These are phyloP conservation scores for Berberis thunbergii DNA, from an alignment of 164 flowering plant genomes.

Conservation along the genomic window DNA sequence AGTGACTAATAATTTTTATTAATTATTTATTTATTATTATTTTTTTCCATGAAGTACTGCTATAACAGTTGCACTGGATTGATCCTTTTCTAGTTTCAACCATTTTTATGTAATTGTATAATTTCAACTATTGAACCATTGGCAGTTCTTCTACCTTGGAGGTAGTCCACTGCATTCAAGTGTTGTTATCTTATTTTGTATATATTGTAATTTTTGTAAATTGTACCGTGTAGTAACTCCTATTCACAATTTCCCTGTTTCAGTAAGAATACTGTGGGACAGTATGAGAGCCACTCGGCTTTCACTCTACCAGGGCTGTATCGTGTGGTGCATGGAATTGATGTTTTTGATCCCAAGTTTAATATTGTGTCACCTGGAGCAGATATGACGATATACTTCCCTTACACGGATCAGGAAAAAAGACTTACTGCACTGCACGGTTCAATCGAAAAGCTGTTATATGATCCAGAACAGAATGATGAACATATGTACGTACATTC, in stretches of 20 bases:
- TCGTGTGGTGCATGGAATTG: slow-evolving; percentile 93
- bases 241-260: slow-evolving; percentile 11
- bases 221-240: not conserved
- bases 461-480: slow-evolving; percentile 67
- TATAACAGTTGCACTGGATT: no score
- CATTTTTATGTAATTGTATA: no score
- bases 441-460: slow-evolving; percentile 65
- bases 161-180: not conserved
- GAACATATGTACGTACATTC: slow-evolving; percentile 58
- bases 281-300: slow-evolving; percentile 87
- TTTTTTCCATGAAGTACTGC: no score
- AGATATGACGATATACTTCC: slow-evolving; percentile 78
- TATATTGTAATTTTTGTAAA: no score
- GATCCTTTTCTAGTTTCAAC: no score
- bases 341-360: slow-evolving; percentile 98
- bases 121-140: not conserved
- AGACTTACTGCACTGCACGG: slow-evolving; percentile 76
- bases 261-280: slow-evolving; percentile 91
- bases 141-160: not conserved
- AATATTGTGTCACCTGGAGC: slow-evolving; percentile 98
- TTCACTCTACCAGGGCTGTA: slow-evolving; percentile 91
- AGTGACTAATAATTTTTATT: no score
- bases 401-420: slow-evolving; percentile 50
- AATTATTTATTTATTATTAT: no score
- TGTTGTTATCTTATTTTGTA: not conserved